Base-by-base conservation (phyloP, 2,329 filamentous ascomycete genomes). In the Neospermospora avenae region DNA sequence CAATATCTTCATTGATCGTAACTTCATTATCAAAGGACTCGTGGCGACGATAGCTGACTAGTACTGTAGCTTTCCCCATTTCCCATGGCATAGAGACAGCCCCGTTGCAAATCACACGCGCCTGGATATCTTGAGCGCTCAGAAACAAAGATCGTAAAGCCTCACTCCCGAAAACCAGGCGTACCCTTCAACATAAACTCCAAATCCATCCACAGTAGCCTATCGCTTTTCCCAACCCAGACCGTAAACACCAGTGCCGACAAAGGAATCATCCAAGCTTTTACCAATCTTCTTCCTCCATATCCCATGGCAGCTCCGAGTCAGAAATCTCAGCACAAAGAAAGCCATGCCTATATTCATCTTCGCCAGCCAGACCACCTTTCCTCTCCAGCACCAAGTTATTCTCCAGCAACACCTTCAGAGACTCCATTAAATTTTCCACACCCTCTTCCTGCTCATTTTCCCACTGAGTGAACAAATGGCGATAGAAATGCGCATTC, bases 261-360 rank as follows among this genome's bases (percentile, higher is more conserved):
- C 11, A n/a, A 42, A 42, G 3, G 8, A 42, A n/a, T 5, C 6
- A 42, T 8, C 2, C n/a, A 20, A 3, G 2, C 11, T 6, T 31
- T 58, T 37, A 63, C 58, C 61, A 63, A 42, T 61, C 58, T 10
- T 55, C 55, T 16, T 60, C 61, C 11, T 44, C 51, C 20, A 31
- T 24, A 42, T 63, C 45, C 61, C 61, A 63, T 0, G 61, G 61
- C 28, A 63, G 34, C n/a, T 61, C 61, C 18, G 48, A 45, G 25
- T 63, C 58, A 11, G 46, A 53, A 11, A 63, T 59, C 20, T 57
- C 53, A 6, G 58, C 56, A 51, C 61, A 63, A 11, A 63, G 39
- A 34, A 63, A 59, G 7, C 52, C 37, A 31, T 45, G 20, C 22
- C 42, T 54, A 34, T 41, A 57, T 22, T 56, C 52, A 24, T 28